A percentile compares a stretch with the other conserved stretches of the same genome.
Conservation (phyloP, 176 grass and related monocot genomes). For the Rhynchospora tenuis region DNA sequence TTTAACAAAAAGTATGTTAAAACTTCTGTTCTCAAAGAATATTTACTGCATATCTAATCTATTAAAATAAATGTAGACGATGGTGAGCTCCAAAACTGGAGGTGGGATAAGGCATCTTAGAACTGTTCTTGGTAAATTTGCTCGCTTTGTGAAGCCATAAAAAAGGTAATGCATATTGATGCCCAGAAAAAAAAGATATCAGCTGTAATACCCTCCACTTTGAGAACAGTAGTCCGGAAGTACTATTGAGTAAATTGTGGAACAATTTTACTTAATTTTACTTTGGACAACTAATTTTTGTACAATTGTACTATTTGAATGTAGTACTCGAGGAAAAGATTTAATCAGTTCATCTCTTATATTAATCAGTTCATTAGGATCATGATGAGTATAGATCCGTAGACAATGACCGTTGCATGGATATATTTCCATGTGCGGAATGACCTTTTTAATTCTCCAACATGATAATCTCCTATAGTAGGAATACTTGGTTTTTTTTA, state of each 20-base stretch:
- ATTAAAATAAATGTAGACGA: conserved; percentile 48
- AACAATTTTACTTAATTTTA: too few species aligned
- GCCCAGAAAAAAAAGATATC: neutral
- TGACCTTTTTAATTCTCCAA: too few species aligned
- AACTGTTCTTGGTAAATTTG: conserved; percentile 57
- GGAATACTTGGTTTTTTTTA: too few species aligned
- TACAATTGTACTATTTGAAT: too few species aligned
- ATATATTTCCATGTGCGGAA: neutral
- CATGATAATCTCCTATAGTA: too few species aligned
- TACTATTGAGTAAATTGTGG: too few species aligned
- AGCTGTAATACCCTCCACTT: neutral
- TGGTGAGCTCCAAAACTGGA: conserved; percentile 88
- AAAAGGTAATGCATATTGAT: neutral
- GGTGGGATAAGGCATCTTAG: conserved; percentile 62
- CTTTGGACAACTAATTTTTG: too few species aligned
- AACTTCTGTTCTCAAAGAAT: neutral
- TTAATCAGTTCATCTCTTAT: neutral
- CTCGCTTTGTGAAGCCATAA: conserved; percentile 78
- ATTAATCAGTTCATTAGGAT: neutral
- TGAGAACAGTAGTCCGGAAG: too few species aligned
- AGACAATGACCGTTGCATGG: neutral
- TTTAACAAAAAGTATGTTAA: neutral
- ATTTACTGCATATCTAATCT: neutral
- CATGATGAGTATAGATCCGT: neutral
- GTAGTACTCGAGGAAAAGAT: too few species aligned